Evolutionary conservation across 1,284 basidiomycete genomes (phyloP).

Genomic region (Tilletia indica): DNA sequence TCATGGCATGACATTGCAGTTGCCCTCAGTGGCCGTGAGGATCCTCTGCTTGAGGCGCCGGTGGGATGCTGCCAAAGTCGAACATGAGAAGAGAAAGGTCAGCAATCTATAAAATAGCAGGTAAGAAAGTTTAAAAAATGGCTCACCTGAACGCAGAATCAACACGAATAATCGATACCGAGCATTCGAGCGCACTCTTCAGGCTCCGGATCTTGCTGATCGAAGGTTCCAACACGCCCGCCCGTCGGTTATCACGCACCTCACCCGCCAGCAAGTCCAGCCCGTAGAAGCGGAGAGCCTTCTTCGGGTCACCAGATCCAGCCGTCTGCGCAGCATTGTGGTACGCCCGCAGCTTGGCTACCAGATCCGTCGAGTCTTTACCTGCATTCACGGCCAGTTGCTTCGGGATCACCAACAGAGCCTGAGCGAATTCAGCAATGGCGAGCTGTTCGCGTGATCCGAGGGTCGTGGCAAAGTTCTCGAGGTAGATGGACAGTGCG

Average conservation of each 20-base stretch:
- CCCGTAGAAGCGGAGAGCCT: slow-evolving; percentile 88
- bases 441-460: slow-evolving; percentile 97
- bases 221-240: slow-evolving; percentile 93
- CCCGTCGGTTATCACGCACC: slow-evolving; percentile 88
- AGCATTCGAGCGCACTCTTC: slow-evolving; percentile 83
- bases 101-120: background rate
- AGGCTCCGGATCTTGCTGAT: slow-evolving; percentile 94
- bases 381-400: slow-evolving; percentile 96
- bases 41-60: background rate
- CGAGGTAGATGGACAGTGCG: slow-evolving; percentile 92
- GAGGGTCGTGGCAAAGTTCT: slow-evolving; percentile 94
- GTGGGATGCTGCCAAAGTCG: slow-evolving; percentile 7
- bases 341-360: slow-evolving; percentile 93
- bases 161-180: slow-evolving; percentile 12
- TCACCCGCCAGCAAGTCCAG: slow-evolving; percentile 91
- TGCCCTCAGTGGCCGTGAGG: slow-evolving; percentile 14
- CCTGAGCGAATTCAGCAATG: slow-evolving; percentile 94
- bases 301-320: slow-evolving; percentile 88
- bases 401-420: slow-evolving; percentile 92
- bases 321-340: slow-evolving; percentile 91
- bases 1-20: background rate
- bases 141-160: slow-evolving; percentile 17
- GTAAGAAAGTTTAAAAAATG: background rate
- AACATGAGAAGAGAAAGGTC: background rate
- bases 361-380: slow-evolving; percentile 95